A percentile compares a stretch with the other conserved stretches of the same genome.
phyloP scores from a whole-genome alignment of 106 monocot genomes.

The Dendrobium catenatum region DNA sequence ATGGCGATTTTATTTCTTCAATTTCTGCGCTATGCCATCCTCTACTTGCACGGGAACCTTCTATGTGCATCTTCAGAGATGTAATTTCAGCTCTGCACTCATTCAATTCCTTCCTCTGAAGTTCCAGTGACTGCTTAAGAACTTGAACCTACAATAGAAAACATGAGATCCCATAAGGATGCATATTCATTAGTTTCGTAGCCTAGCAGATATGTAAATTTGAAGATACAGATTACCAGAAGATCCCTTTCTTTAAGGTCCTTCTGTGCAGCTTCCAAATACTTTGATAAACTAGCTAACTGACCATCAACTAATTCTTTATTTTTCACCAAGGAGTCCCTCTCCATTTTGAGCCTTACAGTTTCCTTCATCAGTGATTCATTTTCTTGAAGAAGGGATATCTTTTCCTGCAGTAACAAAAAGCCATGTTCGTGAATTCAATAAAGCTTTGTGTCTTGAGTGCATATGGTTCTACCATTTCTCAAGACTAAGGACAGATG shows the following conservation, averaged over 20 bases:
- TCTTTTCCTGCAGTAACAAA: slow-evolving; percentile 63
- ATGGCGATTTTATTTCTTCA: slow-evolving; percentile 20
- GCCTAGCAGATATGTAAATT: not conserved
- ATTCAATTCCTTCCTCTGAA: slow-evolving; percentile 86
- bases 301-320: slow-evolving; percentile 61
- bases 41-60: slow-evolving; percentile 53
- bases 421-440: slow-evolving; percentile 4
- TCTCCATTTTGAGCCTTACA: slow-evolving; percentile 51
- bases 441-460: not conserved
- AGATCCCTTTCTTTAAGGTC: slow-evolving; percentile 79
- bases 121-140: slow-evolving; percentile 67
- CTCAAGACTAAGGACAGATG: not conserved
- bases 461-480: not conserved
- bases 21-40: slow-evolving; percentile 25
- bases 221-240: slow-evolving; percentile 39
- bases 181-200: not conserved
- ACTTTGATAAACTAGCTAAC: slow-evolving; percentile 42
- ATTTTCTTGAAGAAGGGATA: slow-evolving; percentile 63
- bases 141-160: slow-evolving; percentile 52
- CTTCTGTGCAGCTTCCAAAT: slow-evolving; percentile 72
- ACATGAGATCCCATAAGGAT: slow-evolving; percentile 1
- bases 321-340: slow-evolving; percentile 45
- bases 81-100: slow-evolving; percentile 95
- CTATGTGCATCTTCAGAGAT: slow-evolving; percentile 90
- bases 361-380: slow-evolving; percentile 77